phyloP scores from a whole-genome alignment of 208 protist species.

The Crithidia mellificae region DNA sequence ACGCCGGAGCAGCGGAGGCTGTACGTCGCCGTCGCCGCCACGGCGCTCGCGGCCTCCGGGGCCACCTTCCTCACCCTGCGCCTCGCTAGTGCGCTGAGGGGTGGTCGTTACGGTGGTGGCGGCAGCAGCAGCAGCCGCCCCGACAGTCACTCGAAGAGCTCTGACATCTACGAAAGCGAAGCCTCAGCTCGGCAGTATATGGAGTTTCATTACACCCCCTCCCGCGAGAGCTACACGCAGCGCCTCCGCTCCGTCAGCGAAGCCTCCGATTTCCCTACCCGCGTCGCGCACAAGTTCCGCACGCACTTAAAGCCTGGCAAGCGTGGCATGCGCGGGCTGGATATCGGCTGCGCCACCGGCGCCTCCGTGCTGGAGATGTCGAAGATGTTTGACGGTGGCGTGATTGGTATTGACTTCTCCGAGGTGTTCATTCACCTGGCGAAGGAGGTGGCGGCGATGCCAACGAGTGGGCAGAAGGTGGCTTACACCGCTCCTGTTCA shows the following conservation, averaged over 20 bases:
- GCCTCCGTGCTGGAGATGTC: slow-evolving; percentile 81
- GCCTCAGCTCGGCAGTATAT: slow-evolving; percentile 70
- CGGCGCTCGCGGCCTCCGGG: slow-evolving; percentile 15
- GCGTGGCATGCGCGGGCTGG: slow-evolving; percentile 47
- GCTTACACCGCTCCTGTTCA: slow-evolving; percentile 60
- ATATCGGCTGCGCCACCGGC: slow-evolving; percentile 85
- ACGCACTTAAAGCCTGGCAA: slow-evolving; percentile 31
- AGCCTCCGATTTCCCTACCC: slow-evolving; percentile 74
- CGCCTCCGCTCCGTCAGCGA: slow-evolving; percentile 39
- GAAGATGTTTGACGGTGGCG: slow-evolving; percentile 68
- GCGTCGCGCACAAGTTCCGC: slow-evolving; percentile 63
- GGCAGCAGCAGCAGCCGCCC: too few relatives aligned
- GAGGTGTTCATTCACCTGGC: slow-evolving; percentile 74
- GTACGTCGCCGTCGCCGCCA: slow-evolving; percentile 11
- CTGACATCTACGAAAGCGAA: slow-evolving; percentile 70
- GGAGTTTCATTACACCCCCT: slow-evolving; percentile 84
- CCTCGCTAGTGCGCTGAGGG: background rate
- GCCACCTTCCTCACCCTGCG: slow-evolving; percentile 6
- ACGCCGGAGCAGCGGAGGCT: slow-evolving; percentile 22
- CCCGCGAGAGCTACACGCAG: slow-evolving; percentile 50
- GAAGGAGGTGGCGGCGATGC: slow-evolving; percentile 36
- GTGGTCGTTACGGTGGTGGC: background rate
- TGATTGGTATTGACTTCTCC: slow-evolving; percentile 81
- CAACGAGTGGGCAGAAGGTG: slow-evolving; percentile 30
- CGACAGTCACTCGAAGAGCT: slow-evolving; percentile 35